Base-by-base conservation (phyloP, 1,139 yeast species). In the Blastobotrys raffinosifermentans region DNA sequence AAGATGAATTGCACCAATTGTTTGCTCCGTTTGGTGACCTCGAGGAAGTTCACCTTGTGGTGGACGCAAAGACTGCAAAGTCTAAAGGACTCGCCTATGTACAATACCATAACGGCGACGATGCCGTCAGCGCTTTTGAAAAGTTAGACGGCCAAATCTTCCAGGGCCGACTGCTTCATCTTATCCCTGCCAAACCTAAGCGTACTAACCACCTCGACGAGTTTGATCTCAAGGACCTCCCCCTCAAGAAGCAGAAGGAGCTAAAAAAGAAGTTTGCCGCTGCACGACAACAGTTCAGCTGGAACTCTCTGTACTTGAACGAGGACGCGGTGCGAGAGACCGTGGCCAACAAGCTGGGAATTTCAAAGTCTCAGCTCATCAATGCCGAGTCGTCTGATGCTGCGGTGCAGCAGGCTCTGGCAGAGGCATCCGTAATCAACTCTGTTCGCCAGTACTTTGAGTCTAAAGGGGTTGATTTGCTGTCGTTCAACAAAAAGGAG, bases 321-420 rank as follows among this genome's bases (percentile, higher is more conserved):
- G 78, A 72, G 38, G 96, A 91, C 63, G 95, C 98, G 1, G 94
- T 91, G 11, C 67, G 93, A 62, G 91, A 85, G 35, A 80, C 94
- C 33, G 94, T 89, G 29, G 96, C 98, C 0, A 62, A 75, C 13
- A 80, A 80, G 51, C 64, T 93, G 63, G 97, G 97, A 4, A 70
- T 93, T 36, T 60, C 78, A 20, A 93, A 91, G 57, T 70, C 93
- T 2, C 87, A 86, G 44, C 72, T 91, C 53, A 74, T 91, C 44
- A 93, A 91, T 58, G 94, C 96, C 1, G 82, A 85, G 50, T 83
- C 80, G 49, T 74, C 95, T 4, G 80, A 73, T 47, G 83, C 95
- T 35, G 96, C 95, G 1, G 97, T 91, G n/a, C 86, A 87, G 55
- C 97, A 89, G 61, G 97, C 98, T 0, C 72, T 91, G 47, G 98